These are phyloP conservation scores for Phialocephala sp. DNA, from an alignment of 2,329 filamentous ascomycete genomes.

Conservation along the genomic window DNA sequence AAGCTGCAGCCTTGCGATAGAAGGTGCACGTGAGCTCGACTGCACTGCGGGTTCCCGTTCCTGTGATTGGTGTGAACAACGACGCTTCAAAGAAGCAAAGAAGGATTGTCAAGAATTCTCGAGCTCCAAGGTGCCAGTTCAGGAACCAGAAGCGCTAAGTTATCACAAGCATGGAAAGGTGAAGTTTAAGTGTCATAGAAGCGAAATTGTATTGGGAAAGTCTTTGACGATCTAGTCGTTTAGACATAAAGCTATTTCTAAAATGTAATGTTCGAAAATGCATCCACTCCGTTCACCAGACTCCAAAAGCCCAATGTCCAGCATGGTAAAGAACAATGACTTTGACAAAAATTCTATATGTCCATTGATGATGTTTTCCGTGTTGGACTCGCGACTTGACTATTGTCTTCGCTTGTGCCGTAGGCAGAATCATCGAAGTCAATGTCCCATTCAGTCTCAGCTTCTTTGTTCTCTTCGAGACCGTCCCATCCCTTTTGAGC, in stretches of 20 bases:
- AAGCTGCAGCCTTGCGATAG: constrained; percentile 5
- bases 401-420: constrained; percentile 76
- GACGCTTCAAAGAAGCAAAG: not conserved
- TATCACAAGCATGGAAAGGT: not conserved
- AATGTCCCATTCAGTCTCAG: constrained; percentile 83
- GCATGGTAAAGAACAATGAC: constrained; percentile 18
- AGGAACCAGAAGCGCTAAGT: not conserved
- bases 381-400: constrained; percentile 65
- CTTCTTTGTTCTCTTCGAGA: constrained; percentile 48
- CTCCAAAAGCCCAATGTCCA: constrained; percentile 19
- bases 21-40: not conserved
- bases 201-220: not conserved
- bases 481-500: constrained; percentile 84
- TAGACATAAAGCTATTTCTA: constrained; percentile 4
- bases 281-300: not conserved
- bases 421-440: constrained; percentile 85
- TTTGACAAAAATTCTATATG: constrained; percentile 15
- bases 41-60: not conserved
- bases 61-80: not conserved
- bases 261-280: not conserved
- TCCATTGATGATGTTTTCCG: constrained; percentile 22
- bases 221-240: constrained; percentile 1
- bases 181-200: not conserved
- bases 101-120: not conserved
- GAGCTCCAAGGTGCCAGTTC: not conserved